Percentiles rank a stretch among this genome's conserved stretches.
Evolutionary conservation across 1,284 basidiomycete species (phyloP).

Genomic region (Meira miltonrushii): DNA sequence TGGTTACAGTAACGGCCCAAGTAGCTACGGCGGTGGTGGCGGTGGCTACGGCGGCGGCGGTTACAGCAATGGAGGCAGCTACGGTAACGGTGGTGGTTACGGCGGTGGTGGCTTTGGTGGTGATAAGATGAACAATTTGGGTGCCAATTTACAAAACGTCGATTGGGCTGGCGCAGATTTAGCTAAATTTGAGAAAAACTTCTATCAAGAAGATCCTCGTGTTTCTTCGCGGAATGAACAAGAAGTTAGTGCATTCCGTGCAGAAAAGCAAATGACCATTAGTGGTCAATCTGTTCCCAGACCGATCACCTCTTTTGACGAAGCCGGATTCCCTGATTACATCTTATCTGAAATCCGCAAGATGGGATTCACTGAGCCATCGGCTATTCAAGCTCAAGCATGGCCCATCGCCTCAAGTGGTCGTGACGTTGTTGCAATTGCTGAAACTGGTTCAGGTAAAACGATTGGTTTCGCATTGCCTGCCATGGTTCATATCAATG

Average conservation of each 20-base stretch:
- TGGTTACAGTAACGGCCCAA: neutral
- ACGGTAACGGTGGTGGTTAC: conserved; percentile 23
- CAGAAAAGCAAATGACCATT: conserved; percentile 80
- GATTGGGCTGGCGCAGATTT: conserved; percentile 74
- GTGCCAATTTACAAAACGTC: conserved; percentile 73
- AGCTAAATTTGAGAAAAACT: conserved; percentile 74
- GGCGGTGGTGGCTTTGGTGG: conserved; percentile 54
- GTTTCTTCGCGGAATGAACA: conserved; percentile 72
- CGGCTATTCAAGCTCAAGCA: conserved; percentile 94
- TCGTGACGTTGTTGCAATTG: conserved; percentile 90
- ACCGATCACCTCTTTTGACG: conserved; percentile 86
- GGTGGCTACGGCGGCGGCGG: conserved; percentile 53
- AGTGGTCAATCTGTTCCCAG: conserved; percentile 83
- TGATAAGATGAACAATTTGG: conserved; percentile 78
- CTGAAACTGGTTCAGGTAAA: conserved; percentile 59
- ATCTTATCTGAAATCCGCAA: conserved; percentile 86
- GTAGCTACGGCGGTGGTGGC: conserved; percentile 20
- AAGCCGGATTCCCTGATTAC: conserved; percentile 93
- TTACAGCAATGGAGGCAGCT: conserved; percentile 49
- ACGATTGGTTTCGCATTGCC: conserved; percentile 97
- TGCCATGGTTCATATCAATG: conserved; percentile 99
- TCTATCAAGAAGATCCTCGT: conserved; percentile 87
- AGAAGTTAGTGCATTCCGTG: conserved; percentile 82
- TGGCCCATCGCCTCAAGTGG: conserved; percentile 97
- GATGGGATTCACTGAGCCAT: conserved; percentile 82